Base-by-base conservation (phyloP, 306 rosid genomes). In the Rubus idaeus region DNA sequence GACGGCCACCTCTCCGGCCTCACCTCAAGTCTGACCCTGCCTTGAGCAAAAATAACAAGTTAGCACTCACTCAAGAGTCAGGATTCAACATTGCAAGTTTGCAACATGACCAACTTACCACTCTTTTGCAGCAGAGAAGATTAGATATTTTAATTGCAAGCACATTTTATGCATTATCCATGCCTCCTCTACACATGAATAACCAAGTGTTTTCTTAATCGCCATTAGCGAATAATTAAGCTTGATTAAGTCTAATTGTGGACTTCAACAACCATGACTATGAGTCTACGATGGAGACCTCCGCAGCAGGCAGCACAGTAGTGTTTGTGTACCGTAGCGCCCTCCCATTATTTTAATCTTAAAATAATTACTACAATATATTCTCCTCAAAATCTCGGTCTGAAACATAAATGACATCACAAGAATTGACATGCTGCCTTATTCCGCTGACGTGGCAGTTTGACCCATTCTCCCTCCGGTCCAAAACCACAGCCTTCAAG, bases 401-500 rank as follows among this genome's bases (percentile, higher is more conserved):
- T 57, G 26, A 10, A 21, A 63, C 37, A 40, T 79, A 73, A 85
- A 85, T 85, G 84, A 79, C 86, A 82, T 85, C 86, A 85, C 86
- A 82, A 72, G 86, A 82, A 68, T 82, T 72, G 84, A 58, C 83
- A 81, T 88, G 88, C 84, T 74, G 26, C 46, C 3, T 37, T 20
- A 11, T 75, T 75, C 77, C 21, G 55, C 4, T 68, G 86, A 80
- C 80, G 88, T 87, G 86, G 84, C 84, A 74, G 49, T 91, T 91
- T 89, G 89, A 89, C 96, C 70, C 74, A 60, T 64, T 82, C 87
- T 74, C 69, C 51, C 35, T 30, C 35, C 35, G 1, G 35, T 30
- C 35, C 35, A 30, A 23, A 23, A 23, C 26, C 26, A 60, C 7
- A 4, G 46, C 23, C 49, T 37, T 70, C 53, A 17, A 56, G 47